Base-by-base conservation (phyloP, 2,329 filamentous ascomycete genomes). In the Ophiostoma ulmi region DNA sequence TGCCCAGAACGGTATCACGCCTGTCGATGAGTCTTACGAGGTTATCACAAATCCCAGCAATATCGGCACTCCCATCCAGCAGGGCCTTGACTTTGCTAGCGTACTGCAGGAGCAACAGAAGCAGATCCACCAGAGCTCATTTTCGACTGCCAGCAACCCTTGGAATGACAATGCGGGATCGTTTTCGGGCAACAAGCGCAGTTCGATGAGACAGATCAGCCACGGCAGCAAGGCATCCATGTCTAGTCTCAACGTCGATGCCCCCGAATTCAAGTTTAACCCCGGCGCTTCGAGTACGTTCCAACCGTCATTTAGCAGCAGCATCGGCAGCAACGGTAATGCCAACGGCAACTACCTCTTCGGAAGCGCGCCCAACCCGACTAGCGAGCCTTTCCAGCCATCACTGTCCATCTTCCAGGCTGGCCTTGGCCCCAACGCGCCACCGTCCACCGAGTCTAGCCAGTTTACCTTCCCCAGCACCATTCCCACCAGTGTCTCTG, bases 261-360 rank as follows among this genome's bases (percentile, higher is more conserved):
- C 94, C 0, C 91, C 93, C 66, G 92, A 95, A 76, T 97, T 97
- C 83, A 92, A 90, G 75, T 94, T 94, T 79, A 87, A 87, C 73
- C 86, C 86, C 3, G 78, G 80, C 2, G 85, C 78, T 75, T 80
- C 75, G 81, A 83, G 52, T 82, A 84, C 44, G 78, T 88, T 87
- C 75, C 82, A 83, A 52, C 83, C 86, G 41, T 68, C 44, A 17
- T 68, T 68, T 22, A n/a, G 8, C 17, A 55, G 66, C 66, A 67
- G 65, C 39, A 44, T 67, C 36, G 65, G 65, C 14, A 67, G 65
- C 65, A 48, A 48, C 38, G n/a, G 35, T 13, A 26, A 39, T 22
- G 63, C 36, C 17, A 65, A 65, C 20, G 63, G 63, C 36, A 65
- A 36, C 36, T 65, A 39, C 63, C 63, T 65, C n/a, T 65, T 65